Evolutionary conservation across 192 early-diverging fungal genomes (phyloP), one percentile per base, ranked within the genome.

Genomic region (Entrophospora sp.): DNA sequence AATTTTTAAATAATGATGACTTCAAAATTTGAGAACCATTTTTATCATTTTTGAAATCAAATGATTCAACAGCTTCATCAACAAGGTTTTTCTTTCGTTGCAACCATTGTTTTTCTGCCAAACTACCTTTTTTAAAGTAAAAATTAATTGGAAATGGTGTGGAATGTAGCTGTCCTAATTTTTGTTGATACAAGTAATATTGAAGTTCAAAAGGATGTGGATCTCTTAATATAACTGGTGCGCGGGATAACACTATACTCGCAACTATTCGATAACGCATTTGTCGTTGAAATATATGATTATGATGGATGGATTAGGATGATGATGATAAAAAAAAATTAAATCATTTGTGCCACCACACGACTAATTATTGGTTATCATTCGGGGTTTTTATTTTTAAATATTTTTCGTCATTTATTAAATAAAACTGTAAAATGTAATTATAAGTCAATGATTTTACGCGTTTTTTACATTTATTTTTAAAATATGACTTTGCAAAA

Each of bases 51-150:
- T 16, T 34, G 2, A 5, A 5, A 35, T 32, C 20, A 18, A 34
- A 48, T 4, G 64, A 16, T 32, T 48, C 59, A 20, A 51, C 43
- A 27, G 37, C 32, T 36, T 52, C 42, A 22, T 14, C 9, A 10
- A 22, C 27, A 24, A 45, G 31, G 20, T 34, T 20, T 32, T 58
- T 55, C 10, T 65, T 34, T 67, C 20, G 25, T 28, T 37, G 51
- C 52, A 37, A 72, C 69, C 74, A 61, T 64, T 67, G 43, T 78
- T 75, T 68, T 70, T 92, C 88, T 18, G 83, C 84, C 20, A 84
- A 68, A 14, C 82, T 82, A 13, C 90, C 90, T 73, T 86, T 87
- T 71, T 90, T 90, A 74, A 89, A 90, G 73, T 89, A 89, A 61
- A 90, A 89, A 9, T 83, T 83, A 13, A 76, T 65, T 10, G 84